Conservation (phyloP, 139 green algal genomes). For the Eudorina sp. region DNA sequence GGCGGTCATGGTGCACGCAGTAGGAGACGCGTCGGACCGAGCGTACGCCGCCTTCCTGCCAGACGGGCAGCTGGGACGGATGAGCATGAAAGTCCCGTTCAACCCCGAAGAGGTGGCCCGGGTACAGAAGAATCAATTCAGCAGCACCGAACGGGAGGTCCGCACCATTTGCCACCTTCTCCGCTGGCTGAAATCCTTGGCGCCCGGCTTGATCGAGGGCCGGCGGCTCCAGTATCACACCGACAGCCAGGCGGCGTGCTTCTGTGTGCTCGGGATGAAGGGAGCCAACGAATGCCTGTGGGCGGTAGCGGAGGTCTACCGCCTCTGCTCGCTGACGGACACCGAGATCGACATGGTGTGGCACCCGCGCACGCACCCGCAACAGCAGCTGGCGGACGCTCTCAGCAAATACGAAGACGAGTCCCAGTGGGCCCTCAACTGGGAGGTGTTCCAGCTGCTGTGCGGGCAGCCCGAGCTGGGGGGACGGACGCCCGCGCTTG, state of each 20-base stretch:
- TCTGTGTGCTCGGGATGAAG: conserved; percentile 10
- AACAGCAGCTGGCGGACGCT: too few species aligned
- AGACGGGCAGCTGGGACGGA: neutral
- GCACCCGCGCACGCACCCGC: too few species aligned
- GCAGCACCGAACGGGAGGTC: conserved; percentile 24
- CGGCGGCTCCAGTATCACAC: neutral
- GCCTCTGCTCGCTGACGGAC: too few species aligned
- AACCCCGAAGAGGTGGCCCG: neutral
- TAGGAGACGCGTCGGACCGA: neutral
- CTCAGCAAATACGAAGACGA: too few species aligned
- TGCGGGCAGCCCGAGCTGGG: too few species aligned
- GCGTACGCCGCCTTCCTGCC: neutral
- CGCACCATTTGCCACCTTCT: neutral
- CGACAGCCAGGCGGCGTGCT: neutral
- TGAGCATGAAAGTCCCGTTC: neutral
- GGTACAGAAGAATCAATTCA: neutral
- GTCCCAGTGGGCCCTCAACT: too few species aligned
- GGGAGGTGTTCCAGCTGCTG: too few species aligned
- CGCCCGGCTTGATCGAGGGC: neutral
- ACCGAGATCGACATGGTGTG: too few species aligned
- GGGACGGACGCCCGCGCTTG: too few species aligned
- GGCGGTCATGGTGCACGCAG: neutral
- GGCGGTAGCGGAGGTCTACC: too few species aligned
- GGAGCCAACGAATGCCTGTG: neutral
- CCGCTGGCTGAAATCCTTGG: neutral